Conservation (phyloP, 2,329 filamentous ascomycete species). For the Fusarium sp. region DNA sequence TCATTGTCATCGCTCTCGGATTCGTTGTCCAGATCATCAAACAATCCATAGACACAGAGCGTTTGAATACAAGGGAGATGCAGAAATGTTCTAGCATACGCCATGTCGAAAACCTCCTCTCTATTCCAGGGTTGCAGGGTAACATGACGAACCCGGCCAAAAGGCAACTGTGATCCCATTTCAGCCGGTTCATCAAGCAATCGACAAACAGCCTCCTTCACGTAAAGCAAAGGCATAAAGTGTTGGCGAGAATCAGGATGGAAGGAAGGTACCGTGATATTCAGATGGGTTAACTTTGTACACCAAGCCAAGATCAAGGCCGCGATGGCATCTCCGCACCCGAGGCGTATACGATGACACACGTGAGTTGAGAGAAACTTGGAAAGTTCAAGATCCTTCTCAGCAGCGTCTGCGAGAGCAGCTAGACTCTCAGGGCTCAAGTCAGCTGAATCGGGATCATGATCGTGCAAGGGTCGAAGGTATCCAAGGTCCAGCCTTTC, state of each 20-base stretch:
- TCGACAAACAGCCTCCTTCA: not conserved
- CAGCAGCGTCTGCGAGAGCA: not conserved
- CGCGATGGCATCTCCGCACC: not conserved
- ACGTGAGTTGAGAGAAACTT: accelerated
- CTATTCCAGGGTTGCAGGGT: not conserved
- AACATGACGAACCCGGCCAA: not conserved
- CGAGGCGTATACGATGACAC: not conserved
- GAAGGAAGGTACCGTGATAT: accelerated
- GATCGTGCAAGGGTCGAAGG: accelerated
- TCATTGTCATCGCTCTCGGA: not conserved
- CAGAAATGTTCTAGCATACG: not conserved
- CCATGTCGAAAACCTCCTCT: not conserved
- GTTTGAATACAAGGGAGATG: not conserved
- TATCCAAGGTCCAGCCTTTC: not conserved
- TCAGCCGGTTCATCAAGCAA: accelerated
- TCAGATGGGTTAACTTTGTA: not conserved
- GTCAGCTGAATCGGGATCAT: not conserved
- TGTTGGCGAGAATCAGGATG: accelerated
- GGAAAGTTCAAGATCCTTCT: not conserved
- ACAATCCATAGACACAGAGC: not conserved
- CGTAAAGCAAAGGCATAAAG: not conserved
- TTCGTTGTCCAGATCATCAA: not conserved
- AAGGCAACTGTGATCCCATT: accelerated
- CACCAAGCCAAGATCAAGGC: not conserved
- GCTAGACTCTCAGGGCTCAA: not conserved